Evolutionary conservation across 768 basidiomycete species (phyloP).

Genomic region (Lactarius pseudohatsudake): DNA sequence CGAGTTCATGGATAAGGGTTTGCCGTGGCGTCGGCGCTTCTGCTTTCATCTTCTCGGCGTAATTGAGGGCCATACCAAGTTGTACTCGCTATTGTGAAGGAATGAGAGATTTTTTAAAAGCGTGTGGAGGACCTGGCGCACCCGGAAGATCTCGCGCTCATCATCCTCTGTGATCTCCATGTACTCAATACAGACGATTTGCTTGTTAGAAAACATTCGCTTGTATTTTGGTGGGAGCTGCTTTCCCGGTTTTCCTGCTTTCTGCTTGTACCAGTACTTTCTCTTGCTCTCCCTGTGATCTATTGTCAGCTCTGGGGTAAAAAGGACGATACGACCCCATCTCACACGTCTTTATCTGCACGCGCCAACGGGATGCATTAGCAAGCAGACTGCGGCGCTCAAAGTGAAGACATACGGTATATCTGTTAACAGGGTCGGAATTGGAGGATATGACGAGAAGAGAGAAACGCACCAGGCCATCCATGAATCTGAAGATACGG

Average conservation of each 20-base stretch:
- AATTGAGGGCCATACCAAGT: conserved; percentile 33
- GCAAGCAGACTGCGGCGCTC: not conserved
- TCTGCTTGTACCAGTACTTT: conserved; percentile 41
- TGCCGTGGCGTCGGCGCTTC: conserved; percentile 31
- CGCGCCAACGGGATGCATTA: not conserved
- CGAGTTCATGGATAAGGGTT: conserved; percentile 26
- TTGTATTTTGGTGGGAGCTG: conserved; percentile 39
- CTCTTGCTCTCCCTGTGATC: conserved; percentile 18
- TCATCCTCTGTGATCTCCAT: conserved; percentile 31
- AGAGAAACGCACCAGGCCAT: conserved; percentile 49
- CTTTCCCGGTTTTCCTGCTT: conserved; percentile 27
- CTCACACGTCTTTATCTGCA: conserved; percentile 45
- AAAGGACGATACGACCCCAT: not conserved
- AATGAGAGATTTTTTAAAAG: not conserved
- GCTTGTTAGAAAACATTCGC: conserved; percentile 44
- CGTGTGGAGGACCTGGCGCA: conserved; percentile 17
- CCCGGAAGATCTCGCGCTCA: conserved; percentile 38
- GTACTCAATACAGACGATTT: conserved; percentile 54
- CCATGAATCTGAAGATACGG: conserved; percentile 46
- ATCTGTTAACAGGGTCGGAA: conserved; percentile 11
- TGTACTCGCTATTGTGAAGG: conserved; percentile 32
- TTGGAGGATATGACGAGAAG: not conserved
- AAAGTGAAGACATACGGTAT: conserved; percentile 3
- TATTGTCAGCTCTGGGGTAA: not conserved
- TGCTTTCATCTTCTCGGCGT: conserved; percentile 35